Evolutionary conservation across 306 rosid genomes (phyloP).

Genomic region (Vachellia collinsii): DNA sequence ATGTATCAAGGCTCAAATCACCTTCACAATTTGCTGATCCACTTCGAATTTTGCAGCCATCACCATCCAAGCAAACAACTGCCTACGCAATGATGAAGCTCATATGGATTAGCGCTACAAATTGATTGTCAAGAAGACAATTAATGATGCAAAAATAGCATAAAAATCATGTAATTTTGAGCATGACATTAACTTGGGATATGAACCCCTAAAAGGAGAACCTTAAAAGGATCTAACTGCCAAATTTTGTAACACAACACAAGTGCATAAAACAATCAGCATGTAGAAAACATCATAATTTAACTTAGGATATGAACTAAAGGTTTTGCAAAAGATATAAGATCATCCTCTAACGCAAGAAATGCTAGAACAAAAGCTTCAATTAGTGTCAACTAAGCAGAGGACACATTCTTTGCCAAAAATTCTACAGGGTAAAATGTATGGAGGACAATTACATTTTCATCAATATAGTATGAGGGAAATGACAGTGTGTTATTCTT

Average conservation of each 20-base stretch:
- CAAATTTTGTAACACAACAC: neutral
- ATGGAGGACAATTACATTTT: slow-evolving; percentile 72
- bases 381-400: slow-evolving; percentile 31
- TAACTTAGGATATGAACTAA: slow-evolving; percentile 22
- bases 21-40: slow-evolving; percentile 60
- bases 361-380: slow-evolving; percentile 29
- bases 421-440: slow-evolving; percentile 27
- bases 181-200: neutral
- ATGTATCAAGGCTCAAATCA: slow-evolving; percentile 81
- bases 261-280: slow-evolving; percentile 24
- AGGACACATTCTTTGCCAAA: slow-evolving; percentile 26
- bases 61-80: slow-evolving; percentile 96
- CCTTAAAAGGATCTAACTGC: slow-evolving; percentile 29
- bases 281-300: slow-evolving; percentile 20
- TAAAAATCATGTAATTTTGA: neutral
- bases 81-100: slow-evolving; percentile 69
- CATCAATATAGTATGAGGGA: slow-evolving; percentile 97
- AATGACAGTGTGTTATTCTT: slow-evolving; percentile 75
- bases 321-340: slow-evolving; percentile 5
- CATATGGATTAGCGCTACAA: slow-evolving; percentile 45
- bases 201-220: slow-evolving; percentile 2
- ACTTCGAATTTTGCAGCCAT: slow-evolving; percentile 85
- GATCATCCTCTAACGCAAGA: slow-evolving; percentile 17
- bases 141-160: slow-evolving; percentile 7
- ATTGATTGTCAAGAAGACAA: slow-evolving; percentile 31